Evolutionary conservation across 768 basidiomycete species (phyloP), one percentile per base, ranked within the genome.

Genomic region (Mycena vulgaris): DNA sequence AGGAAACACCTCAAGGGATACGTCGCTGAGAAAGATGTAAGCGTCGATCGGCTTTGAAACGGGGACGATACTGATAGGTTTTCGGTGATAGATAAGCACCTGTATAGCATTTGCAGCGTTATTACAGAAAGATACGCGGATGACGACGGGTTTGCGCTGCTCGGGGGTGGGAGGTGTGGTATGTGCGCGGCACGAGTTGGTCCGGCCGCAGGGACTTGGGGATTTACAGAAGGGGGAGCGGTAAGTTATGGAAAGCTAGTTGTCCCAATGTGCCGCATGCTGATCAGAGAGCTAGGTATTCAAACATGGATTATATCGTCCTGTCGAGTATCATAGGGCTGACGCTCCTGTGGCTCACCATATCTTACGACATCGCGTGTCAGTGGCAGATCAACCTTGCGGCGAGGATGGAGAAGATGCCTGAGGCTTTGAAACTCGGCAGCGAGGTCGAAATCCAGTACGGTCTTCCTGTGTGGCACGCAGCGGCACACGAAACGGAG

Each of bases 291-390:
- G 14, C 5, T 58, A 77, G 76, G n/a, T 77, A 76, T 49, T 56
- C 70, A 1, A 77, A 77, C 28, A 75, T 76, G 61, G 77, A 78
- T 35, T 78, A 70, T 47, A 74, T 78, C 1, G 57, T 78, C 3
- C 64, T 71, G 7, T 76, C 70, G 0, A 33, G 59, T 3, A 21
- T 77, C 9, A 13, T 53, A 2, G 65, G 63, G 0, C 27, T 70
- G 7, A 42, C 30, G 0, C 27, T 63, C 1, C 30, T 57, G 47
- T 37, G 28, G 14, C 45, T 73, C 1, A 25, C 59, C 1, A 33
- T 75, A 0, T 69, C 74, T 1, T 79, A 79, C 53, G 78, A 79
- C 60, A 79, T 79, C 23, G 74, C 68, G 7, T 79, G 78, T 37
- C 78, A 79, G 49, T 79, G 70, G 48, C 30, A 58, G 9, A 49